phyloP scores from a whole-genome alignment of 345 rosid genomes.

The Fremontodendron californicum region DNA sequence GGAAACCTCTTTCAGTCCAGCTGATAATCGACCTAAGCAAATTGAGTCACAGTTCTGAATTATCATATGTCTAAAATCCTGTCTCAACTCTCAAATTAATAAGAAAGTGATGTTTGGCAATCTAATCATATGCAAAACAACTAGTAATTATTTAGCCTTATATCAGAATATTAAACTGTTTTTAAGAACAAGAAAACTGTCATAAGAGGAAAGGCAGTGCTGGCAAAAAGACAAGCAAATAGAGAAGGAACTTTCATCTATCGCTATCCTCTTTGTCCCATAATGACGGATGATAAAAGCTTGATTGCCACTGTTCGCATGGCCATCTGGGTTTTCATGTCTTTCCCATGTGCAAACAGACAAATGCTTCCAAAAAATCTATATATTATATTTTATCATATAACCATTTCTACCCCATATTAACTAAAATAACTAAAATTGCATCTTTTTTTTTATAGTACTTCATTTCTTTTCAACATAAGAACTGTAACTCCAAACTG shows the following conservation, averaged over 20 bases:
- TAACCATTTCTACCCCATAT: background rate
- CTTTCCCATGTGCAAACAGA: conserved; percentile 37
- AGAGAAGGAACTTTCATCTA: conserved; percentile 28
- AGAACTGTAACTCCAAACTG: conserved; percentile 6
- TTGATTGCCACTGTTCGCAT: conserved; percentile 37
- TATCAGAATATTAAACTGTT: background rate
- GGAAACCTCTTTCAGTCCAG: background rate
- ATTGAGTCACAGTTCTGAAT: background rate
- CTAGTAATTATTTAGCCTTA: background rate
- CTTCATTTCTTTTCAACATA: background rate
- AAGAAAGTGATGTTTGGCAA: background rate
- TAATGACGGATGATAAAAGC: conserved; percentile 24
- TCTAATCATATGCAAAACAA: background rate
- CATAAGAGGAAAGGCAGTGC: background rate
- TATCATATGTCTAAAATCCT: too few relatives aligned
- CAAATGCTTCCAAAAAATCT: conserved; percentile 29
- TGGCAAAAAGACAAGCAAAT: conserved; percentile 23
- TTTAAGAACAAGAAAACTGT: background rate
- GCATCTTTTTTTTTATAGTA: background rate
- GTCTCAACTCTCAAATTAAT: background rate
- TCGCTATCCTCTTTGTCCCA: conserved; percentile 27
- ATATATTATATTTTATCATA: background rate
- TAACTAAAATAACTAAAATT: conserved; percentile 17
- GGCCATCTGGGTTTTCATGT: conserved; percentile 22
- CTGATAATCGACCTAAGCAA: background rate